Percentiles rank a stretch among this genome's conserved stretches.
These are phyloP conservation scores for Elsinoe australis DNA, from an alignment of 2,329 filamentous ascomycete genomes.

Conservation along the genomic window DNA sequence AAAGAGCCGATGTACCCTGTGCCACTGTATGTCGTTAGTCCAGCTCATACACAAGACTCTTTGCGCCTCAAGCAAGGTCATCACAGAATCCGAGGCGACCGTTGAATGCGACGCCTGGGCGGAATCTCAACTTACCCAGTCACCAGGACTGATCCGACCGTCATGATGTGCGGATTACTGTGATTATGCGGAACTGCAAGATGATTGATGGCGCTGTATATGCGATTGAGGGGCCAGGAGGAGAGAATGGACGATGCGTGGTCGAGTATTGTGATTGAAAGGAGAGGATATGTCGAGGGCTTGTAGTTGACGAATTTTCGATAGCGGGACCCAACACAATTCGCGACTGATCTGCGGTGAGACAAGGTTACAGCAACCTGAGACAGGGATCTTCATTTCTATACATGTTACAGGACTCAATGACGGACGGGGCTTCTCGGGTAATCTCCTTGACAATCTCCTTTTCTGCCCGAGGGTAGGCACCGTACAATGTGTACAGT, in stretches of 20 bases:
- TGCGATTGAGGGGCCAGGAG: conserved; percentile 1
- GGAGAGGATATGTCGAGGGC: conserved; percentile 13
- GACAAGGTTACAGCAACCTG: conserved; percentile 13
- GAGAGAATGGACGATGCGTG: conserved; percentile 2
- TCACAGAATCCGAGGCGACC: conserved; percentile 10
- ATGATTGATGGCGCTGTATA: conserved; percentile 1
- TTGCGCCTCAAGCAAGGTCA: not conserved
- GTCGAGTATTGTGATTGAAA: conserved; percentile 7
- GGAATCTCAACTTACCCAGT: conserved; percentile 61
- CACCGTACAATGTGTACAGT: not conserved
- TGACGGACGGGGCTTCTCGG: conserved; percentile 5
- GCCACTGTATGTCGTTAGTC: conserved; percentile 53
- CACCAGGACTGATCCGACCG: conserved; percentile 79
- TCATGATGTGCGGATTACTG: conserved; percentile 45
- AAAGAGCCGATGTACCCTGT: conserved; percentile 99
- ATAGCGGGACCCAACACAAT: conserved; percentile 11
- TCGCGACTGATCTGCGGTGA: conserved; percentile 8
- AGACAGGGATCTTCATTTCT: conserved; percentile 16
- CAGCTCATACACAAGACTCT: not conserved
- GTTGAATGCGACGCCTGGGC: conserved; percentile 4
- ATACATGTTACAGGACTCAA: conserved; percentile 14
- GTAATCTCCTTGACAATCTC: conserved; percentile 5
- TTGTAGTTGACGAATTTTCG: conserved; percentile 10
- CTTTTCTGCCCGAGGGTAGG: conserved; percentile 5
- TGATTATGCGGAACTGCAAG: not conserved